Evolutionary conservation across 2,329 filamentous ascomycete species (phyloP).

Genomic region (Apiospora malaysiana): DNA sequence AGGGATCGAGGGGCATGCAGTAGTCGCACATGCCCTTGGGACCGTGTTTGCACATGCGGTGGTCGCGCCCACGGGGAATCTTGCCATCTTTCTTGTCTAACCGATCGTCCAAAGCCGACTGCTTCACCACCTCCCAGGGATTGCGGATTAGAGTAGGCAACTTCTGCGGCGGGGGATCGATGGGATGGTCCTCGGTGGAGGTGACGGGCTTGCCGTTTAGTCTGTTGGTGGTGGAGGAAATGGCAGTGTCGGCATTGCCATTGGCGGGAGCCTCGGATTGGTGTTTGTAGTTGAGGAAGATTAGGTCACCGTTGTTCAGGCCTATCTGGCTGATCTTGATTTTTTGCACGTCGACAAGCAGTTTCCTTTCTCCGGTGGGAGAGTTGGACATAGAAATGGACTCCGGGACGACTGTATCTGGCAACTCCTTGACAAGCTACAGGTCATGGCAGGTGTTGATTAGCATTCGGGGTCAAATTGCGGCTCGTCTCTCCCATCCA

Average conservation of each 20-base stretch:
- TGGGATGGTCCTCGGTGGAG: conserved; percentile 69
- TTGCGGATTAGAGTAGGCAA: conserved; percentile 74
- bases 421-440: conserved; percentile 64
- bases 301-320: conserved; percentile 81
- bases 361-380: conserved; percentile 63
- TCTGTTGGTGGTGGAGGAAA: conserved; percentile 61
- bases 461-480: not conserved
- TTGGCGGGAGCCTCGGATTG: conserved; percentile 50
- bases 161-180: conserved; percentile 62
- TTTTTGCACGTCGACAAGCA: conserved; percentile 61
- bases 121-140: conserved; percentile 90
- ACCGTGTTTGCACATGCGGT: conserved; percentile 83
- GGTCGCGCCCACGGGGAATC: conserved; percentile 39
- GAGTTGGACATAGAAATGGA: conserved; percentile 68
- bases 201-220: conserved; percentile 80
- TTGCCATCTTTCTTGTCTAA: conserved; percentile 88
- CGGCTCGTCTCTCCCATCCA: not conserved
- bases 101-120: conserved; percentile 84
- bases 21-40: conserved; percentile 99
- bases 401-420: conserved; percentile 64
- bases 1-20: conserved; percentile 96
- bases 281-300: conserved; percentile 83
- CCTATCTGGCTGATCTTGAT: conserved; percentile 65
- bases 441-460: not conserved
- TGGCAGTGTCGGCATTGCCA: conserved; percentile 44